These are phyloP conservation scores for Luvunga scandens DNA, from an alignment of 345 rosid species.

Conservation along the genomic window DNA sequence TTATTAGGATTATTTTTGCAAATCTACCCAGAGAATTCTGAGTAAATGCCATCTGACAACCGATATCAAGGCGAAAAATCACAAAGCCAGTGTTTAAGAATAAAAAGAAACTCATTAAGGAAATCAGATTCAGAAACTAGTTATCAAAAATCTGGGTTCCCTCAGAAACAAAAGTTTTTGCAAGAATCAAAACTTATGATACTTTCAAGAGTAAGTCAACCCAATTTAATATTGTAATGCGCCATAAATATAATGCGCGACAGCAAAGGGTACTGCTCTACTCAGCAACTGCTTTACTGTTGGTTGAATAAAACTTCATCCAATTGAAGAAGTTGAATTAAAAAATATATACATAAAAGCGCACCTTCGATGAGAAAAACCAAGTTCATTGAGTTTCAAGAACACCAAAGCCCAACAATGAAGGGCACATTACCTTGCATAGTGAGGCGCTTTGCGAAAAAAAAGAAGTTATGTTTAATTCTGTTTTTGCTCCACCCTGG, in stretches of 20 bases:
- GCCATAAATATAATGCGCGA: background rate
- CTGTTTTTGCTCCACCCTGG: constrained; percentile 64
- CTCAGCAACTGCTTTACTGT: background rate
- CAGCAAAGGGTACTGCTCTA: background rate
- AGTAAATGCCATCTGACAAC: no score
- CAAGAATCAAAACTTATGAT: background rate
- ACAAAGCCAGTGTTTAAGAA: no score
- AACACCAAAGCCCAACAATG: background rate
- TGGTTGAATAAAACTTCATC: background rate
- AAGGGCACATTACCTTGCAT: constrained; percentile 63
- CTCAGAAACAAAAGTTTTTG: background rate
- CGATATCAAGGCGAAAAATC: no score
- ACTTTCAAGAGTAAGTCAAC: background rate
- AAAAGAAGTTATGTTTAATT: constrained; percentile 50
- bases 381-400: background rate
- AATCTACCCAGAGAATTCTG: no score
- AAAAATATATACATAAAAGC: no score
- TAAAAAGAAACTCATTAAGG: background rate
- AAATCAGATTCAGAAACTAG: background rate
- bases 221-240: background rate
- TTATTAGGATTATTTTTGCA: no score
- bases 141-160: background rate
- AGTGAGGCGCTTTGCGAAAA: constrained; percentile 65
- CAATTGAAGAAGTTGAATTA: background rate
- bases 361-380: background rate